Evolutionary conservation across 2,329 filamentous ascomycete species (phyloP), one percentile per base, ranked within the genome.

Genomic region (Cercospora sp.): DNA sequence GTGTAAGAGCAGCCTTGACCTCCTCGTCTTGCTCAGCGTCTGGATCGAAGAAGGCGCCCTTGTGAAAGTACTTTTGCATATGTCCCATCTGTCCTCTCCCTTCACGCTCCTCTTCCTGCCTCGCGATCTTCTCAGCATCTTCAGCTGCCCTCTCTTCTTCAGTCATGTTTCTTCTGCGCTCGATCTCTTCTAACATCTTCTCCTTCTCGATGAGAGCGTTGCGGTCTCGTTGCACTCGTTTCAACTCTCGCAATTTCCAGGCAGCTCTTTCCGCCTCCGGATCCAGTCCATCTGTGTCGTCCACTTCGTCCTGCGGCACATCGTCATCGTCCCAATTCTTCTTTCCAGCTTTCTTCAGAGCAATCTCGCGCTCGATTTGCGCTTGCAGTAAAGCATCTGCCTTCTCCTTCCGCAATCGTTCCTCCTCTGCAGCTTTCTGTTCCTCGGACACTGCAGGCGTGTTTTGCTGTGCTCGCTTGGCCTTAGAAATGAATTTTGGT

Each of bases 51-150:
- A 98, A 99, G 16, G 95, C 95, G 60, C 95, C 95, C 82, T 94
- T 94, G 84, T 99, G 95, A 80, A 92, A 94, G 82, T 98, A 99
- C 78, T 94, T 93, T 77, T 97, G 94, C 91, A 98, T 92, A 79
- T 89, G 97, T 1, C 87, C 87, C 85, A 95, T 92, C 80, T 94
- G 91, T 63, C 93, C 93, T 69, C 90, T 90, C 61, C 84, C 69
- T 74, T 92, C 91, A 26, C 84, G 83, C 71, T 97, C 93, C 70
- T 91, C 91, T 73, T 90, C 88, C 80, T 98, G 94, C 72, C 86
- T 84, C 0, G 89, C 89, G 18, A 98, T 82, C 79, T 88, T 92
- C 61, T 86, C 91, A 53, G 89, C 87, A 79, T 99, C 95, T 79
- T 99, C 95, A 67, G 88, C 90, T 67, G 90, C 88, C 59, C 95